Evolutionary conservation across 2,329 filamentous ascomycete genomes (phyloP).

Genomic region (Epichloe elymi): DNA sequence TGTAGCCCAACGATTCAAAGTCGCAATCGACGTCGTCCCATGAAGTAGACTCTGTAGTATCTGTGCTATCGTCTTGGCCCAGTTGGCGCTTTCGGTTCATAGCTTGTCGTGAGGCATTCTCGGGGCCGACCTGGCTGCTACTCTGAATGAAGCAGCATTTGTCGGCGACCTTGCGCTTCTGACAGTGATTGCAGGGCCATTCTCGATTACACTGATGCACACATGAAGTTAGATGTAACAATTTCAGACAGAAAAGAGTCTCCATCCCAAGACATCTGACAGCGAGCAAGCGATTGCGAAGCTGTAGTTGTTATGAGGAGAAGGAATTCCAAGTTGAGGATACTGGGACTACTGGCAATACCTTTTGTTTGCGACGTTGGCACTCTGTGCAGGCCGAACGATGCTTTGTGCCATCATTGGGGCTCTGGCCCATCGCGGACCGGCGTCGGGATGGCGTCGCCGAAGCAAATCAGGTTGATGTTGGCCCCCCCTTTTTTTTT

Average conservation of each 20-base stretch:
- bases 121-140: constrained; percentile 8
- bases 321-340: not conserved
- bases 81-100: constrained; percentile 13
- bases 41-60: constrained; percentile 10
- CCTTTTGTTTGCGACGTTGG: constrained; percentile 26
- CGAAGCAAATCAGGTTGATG: not conserved
- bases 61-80: constrained; percentile 9
- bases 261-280: not conserved
- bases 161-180: constrained; percentile 25
- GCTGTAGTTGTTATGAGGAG: not conserved
- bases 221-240: not conserved
- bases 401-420: constrained; percentile 7
- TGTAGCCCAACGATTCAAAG: constrained; percentile 24
- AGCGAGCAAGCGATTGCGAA: not conserved
- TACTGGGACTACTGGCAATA: constrained; percentile 4
- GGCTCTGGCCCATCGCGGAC: constrained; percentile 7
- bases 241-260: not conserved
- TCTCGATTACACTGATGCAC: constrained; percentile 23
- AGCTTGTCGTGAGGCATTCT: constrained; percentile 11
- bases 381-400: constrained; percentile 31
- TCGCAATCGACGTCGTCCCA: constrained; percentile 15
- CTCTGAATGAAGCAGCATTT: constrained; percentile 21
- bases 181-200: constrained; percentile 27
- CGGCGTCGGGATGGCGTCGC: not conserved
- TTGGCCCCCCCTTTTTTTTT: not conserved